Conservation (phyloP, 2,329 filamentous ascomycete species). For the Dothideomycetidae sp. region DNA sequence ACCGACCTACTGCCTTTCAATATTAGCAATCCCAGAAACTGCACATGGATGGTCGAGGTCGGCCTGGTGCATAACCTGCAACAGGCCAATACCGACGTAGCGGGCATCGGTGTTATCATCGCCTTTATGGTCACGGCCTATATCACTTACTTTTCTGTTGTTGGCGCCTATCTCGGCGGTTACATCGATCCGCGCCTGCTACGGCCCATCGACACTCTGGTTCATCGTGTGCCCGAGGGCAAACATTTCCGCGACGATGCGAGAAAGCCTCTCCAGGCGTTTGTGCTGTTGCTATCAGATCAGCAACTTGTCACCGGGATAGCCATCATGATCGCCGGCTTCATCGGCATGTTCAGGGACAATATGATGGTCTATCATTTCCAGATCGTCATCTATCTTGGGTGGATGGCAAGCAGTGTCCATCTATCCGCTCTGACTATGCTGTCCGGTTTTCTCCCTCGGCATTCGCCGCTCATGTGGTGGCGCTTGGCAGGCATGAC, state of each 20-base stretch:
- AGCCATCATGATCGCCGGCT: slow-evolving; percentile 17
- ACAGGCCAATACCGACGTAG: no score
- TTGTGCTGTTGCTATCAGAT: slow-evolving; percentile 16
- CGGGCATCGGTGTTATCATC: neutral
- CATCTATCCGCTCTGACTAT: slow-evolving; percentile 17
- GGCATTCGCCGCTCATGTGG: slow-evolving; percentile 9
- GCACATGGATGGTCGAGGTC: no score
- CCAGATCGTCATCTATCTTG: slow-evolving; percentile 18
- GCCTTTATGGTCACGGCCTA: neutral
- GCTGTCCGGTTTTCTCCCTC: slow-evolving; percentile 12
- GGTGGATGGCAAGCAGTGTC: slow-evolving; percentile 19
- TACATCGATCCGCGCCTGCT: slow-evolving; percentile 1
- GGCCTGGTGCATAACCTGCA: no score
- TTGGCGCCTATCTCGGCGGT: neutral
- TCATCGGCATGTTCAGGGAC: slow-evolving; percentile 11
- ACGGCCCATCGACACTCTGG: slow-evolving; percentile 2
- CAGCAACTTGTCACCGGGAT: slow-evolving; percentile 20
- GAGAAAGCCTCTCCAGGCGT: slow-evolving; percentile 7
- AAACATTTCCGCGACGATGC: neutral
- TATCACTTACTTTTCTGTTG: neutral
- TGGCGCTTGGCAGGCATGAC: slow-evolving; percentile 17
- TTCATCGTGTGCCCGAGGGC: neutral
- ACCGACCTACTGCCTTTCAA: no score
- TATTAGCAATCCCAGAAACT: no score
- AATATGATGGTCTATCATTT: slow-evolving; percentile 18